Evolutionary conservation across 2,329 filamentous ascomycete species (phyloP).

Genomic region (Reticulascus tulasneorum): DNA sequence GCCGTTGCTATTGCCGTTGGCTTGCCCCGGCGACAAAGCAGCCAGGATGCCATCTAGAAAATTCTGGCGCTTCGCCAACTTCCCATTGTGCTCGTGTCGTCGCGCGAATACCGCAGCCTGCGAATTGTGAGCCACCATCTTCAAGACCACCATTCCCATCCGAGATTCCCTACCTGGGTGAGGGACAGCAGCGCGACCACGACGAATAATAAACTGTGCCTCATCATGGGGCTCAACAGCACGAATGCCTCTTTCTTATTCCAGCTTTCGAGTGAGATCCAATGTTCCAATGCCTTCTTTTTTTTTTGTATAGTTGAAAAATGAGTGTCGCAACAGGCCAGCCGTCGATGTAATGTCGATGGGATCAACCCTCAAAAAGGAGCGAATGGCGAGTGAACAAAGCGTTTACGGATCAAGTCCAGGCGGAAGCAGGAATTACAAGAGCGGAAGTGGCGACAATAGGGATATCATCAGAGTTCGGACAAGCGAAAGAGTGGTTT

Average conservation of each 20-base stretch:
- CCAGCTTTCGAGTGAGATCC: too few relatives aligned
- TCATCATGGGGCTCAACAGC: conserved; percentile 14
- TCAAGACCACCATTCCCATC: neutral
- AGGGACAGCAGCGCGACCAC: conserved; percentile 15
- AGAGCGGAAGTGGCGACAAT: conserved; percentile 6
- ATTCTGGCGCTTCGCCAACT: conserved; percentile 7
- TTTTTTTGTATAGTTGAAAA: conserved; percentile 3
- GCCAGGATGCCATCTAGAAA: too few relatives aligned
- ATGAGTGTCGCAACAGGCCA: conserved; percentile 20
- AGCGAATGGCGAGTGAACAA: conserved; percentile 5
- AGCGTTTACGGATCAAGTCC: conserved; percentile 2
- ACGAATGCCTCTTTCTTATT: conserved; percentile 1
- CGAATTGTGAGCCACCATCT: conserved; percentile 3
- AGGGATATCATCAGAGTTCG: conserved; percentile 9
- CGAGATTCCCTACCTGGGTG: conserved; percentile 9
- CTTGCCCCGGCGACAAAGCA: too few relatives aligned
- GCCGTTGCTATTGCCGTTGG: conserved; percentile 7
- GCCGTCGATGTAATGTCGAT: conserved; percentile 19
- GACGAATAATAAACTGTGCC: conserved; percentile 12
- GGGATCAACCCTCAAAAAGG: conserved; percentile 20
- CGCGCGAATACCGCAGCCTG: conserved; percentile 11
- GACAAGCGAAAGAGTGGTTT: too few relatives aligned
- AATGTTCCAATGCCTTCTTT: too few relatives aligned
- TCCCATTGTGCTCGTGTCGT: neutral
- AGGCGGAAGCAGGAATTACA: conserved; percentile 1